Base-by-base conservation (phyloP, 768 basidiomycete genomes). In the Termitomyces heimii region DNA sequence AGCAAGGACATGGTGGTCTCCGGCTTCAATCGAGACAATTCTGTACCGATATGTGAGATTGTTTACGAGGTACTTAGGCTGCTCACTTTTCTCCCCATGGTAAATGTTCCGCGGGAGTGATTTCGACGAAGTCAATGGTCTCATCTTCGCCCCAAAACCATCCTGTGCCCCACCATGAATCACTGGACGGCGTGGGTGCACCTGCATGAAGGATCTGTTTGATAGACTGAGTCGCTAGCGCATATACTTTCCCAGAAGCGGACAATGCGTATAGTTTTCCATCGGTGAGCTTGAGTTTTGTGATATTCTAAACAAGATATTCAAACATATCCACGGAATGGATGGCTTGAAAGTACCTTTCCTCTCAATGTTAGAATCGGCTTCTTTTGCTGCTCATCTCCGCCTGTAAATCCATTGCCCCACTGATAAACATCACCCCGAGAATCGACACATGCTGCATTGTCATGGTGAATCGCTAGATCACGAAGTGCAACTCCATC, bases 351-450 rank as follows among this genome's bases (percentile, higher is more conserved):
- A 48, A 24, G 22, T 61, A 86, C 89, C 76, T 89, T 88, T 57
- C 83, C 86, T 55, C 76, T 77, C 47, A 91, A 66, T 0, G 86
- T 87, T 44, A 77, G 69, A 29, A 71, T 77, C 5, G 86, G 86
- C 29, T 59, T 61, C 26, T 63, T 60, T 32, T 66, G 60, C 28
- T 69, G 56, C 46, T 69, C 51, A 16, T 68, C 61, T 4, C 69
- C 60, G 16, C 75, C 75, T 60, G 77, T 78, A 68, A 84, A 88
- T 0, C 80, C 85, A 42, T 78, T 75, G 0, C 91, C 91, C 91
- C 91, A 94, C 63, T 92, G 89, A 64, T 90, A 88, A 3, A 92
- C 85, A 62, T 94, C 86, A 26, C 92, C 92, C 35, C 81, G 77
- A 8, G 82, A 83, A 65, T 93, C 90, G 20, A 93, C 82, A 60